phyloP scores from a whole-genome alignment of 2,329 filamentous ascomycete species.

The Acephala macrosclerotiorum region DNA sequence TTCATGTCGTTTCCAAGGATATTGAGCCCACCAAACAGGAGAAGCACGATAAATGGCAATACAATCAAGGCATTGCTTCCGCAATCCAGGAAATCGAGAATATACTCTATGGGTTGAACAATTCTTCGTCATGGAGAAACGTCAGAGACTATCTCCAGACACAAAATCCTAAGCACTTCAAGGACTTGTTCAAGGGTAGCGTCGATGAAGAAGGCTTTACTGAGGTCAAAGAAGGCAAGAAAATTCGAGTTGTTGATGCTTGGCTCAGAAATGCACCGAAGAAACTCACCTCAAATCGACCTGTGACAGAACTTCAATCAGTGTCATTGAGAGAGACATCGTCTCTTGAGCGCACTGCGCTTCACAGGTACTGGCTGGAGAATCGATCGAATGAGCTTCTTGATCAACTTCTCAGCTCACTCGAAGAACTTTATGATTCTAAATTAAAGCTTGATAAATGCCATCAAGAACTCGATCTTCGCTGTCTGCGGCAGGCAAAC shows the following conservation, averaged over 20 bases:
- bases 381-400: slow-evolving; percentile 1
- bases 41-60: slow-evolving; percentile 5
- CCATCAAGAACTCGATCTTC: slow-evolving; percentile 4
- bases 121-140: background rate
- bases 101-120: background rate
- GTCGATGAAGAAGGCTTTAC: slow-evolving; percentile 1
- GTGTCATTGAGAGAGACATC: background rate
- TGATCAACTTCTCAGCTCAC: background rate
- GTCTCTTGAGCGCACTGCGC: background rate
- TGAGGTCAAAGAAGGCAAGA: slow-evolving; percentile 4
- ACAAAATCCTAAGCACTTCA: background rate
- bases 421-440: background rate
- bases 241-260: background rate
- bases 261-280: background rate
- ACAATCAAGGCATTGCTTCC: background rate
- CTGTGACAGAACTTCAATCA: background rate
- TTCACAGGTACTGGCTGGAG: background rate
- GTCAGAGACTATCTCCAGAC: background rate
- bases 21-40: slow-evolving; percentile 28
- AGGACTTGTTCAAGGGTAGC: background rate
- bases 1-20: slow-evolving; percentile 28
- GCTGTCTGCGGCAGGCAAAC: slow-evolving; percentile 46
- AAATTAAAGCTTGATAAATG: slow-evolving; percentile 6
- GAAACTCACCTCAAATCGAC: background rate
- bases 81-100: background rate